Conservation (phyloP, 1,284 basidiomycete genomes). For the Mycosarcoma maydis region DNA sequence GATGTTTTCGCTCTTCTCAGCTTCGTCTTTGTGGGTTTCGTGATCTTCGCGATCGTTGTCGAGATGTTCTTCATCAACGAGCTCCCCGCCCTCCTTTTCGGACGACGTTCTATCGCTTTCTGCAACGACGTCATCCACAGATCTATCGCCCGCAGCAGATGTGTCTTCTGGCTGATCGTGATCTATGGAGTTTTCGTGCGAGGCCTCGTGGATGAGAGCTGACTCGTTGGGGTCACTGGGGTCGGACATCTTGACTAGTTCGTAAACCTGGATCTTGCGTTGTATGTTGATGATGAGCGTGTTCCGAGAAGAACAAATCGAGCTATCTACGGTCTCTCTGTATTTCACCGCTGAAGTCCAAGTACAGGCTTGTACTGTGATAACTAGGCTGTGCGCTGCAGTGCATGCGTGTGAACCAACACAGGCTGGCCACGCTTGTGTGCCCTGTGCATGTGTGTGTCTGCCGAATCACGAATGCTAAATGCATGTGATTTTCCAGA, state of each 20-base stretch:
- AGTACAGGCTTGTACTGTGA: no score
- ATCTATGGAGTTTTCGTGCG: constrained; percentile 9
- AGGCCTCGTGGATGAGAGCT: constrained; percentile 3
- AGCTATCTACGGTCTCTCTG: no score
- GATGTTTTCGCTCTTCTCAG: constrained; percentile 8
- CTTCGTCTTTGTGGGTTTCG: constrained; percentile 7
- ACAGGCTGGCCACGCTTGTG: not conserved
- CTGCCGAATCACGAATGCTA: not conserved
- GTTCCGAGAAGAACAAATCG: not conserved
- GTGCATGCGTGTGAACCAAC: constrained; percentile 6
- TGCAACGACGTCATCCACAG: constrained; percentile 15
- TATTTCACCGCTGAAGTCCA: no score
- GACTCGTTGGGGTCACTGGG: constrained; percentile 13
- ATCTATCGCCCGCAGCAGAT: constrained; percentile 8
- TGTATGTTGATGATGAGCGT: not conserved
- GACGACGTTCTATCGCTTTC: constrained; percentile 39
- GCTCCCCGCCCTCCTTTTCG: constrained; percentile 39
- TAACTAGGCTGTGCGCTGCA: no score
- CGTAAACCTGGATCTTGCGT: not conserved
- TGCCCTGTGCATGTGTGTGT: constrained; percentile 15
- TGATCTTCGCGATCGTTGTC: constrained; percentile 1
- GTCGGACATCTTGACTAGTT: constrained; percentile 19
- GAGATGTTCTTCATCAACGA: constrained; percentile 3
- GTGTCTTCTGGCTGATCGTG: constrained; percentile 10
- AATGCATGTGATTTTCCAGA: constrained; percentile 33